phyloP scores from a whole-genome alignment of 805 yeast species.

The Saccharomycopsis sp. region DNA sequence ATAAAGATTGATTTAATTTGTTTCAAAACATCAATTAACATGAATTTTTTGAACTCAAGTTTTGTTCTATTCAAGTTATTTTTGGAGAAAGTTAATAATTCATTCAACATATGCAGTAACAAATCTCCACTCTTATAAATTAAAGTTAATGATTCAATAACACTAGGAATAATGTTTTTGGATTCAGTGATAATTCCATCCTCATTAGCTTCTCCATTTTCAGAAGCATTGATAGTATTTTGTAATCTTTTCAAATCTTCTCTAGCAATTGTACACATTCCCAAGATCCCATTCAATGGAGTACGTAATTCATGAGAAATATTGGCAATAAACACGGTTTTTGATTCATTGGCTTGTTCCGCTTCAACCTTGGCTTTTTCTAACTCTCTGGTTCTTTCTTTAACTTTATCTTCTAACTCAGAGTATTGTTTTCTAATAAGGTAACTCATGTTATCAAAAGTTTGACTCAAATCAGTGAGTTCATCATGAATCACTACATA shows the following conservation, averaged over 20 bases:
- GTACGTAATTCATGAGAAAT: slow-evolving; percentile 92
- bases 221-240: background rate
- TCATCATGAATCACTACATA: slow-evolving; percentile 44
- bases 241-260: slow-evolving; percentile 39
- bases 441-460: slow-evolving; percentile 85
- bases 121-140: slow-evolving; percentile 90
- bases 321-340: slow-evolving; percentile 86
- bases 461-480: slow-evolving; percentile 75
- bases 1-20: slow-evolving; percentile 82
- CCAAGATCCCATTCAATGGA: slow-evolving; percentile 90
- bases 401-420: slow-evolving; percentile 79
- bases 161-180: slow-evolving; percentile 1
- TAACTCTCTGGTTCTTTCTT: slow-evolving; percentile 74
- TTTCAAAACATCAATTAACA: slow-evolving; percentile 67
- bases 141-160: slow-evolving; percentile 32
- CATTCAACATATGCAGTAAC: slow-evolving; percentile 80
- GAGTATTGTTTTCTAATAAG: slow-evolving; percentile 78
- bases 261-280: slow-evolving; percentile 91
- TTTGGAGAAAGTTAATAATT: slow-evolving; percentile 82
- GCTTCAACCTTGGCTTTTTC: slow-evolving; percentile 85
- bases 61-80: slow-evolving; percentile 78
- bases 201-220: background rate
- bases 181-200: background rate
- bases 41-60: slow-evolving; percentile 74
- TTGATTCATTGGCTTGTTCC: slow-evolving; percentile 93